Percentiles rank a stretch among this genome's conserved stretches.
These are phyloP conservation scores for Tricholomella constricta DNA, from an alignment of 768 basidiomycete species.

Conservation along the genomic window DNA sequence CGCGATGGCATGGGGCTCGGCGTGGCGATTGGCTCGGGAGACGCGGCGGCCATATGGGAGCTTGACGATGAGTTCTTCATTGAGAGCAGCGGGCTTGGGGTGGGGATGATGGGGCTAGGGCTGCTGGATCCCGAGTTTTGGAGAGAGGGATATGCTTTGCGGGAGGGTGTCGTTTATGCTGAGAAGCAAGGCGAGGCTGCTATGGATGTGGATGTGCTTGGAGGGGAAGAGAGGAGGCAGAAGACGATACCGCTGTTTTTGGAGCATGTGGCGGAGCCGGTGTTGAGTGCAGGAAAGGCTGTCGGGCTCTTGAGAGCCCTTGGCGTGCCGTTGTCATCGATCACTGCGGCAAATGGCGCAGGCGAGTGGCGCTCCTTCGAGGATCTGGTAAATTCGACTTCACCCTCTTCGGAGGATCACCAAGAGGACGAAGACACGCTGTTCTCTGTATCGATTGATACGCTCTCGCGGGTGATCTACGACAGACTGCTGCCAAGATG, in stretches of 20 bases:
- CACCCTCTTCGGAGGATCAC: slow-evolving; percentile 16
- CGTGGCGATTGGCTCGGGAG: slow-evolving; percentile 32
- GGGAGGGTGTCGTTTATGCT: slow-evolving; percentile 39
- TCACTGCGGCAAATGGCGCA: slow-evolving; percentile 22
- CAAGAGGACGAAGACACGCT: slow-evolving; percentile 22
- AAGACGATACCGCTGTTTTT: slow-evolving; percentile 62
- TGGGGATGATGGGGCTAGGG: slow-evolving; percentile 49
- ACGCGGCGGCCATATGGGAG: slow-evolving; percentile 31
- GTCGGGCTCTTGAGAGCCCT: slow-evolving; percentile 73
- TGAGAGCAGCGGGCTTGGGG: slow-evolving; percentile 62
- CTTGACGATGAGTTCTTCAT: slow-evolving; percentile 83
- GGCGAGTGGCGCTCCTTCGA: slow-evolving; percentile 46
- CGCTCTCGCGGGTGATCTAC: slow-evolving; percentile 60
- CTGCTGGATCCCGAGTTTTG: slow-evolving; percentile 77
- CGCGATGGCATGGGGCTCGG: slow-evolving; percentile 67
- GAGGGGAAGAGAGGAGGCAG: slow-evolving; percentile 17
- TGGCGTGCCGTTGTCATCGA: slow-evolving; percentile 31
- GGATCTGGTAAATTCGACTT: slow-evolving; percentile 32
- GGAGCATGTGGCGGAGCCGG: slow-evolving; percentile 53
- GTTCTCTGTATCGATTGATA: slow-evolving; percentile 60
- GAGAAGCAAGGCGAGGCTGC: slow-evolving; percentile 10
- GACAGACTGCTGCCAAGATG: slow-evolving; percentile 65
- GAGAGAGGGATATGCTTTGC: slow-evolving; percentile 67
- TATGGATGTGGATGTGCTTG: slow-evolving; percentile 5
- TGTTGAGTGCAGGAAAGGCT: slow-evolving; percentile 75